Conservation (phyloP, 1,139 yeast genomes). For the Blastobotrys niveus region DNA sequence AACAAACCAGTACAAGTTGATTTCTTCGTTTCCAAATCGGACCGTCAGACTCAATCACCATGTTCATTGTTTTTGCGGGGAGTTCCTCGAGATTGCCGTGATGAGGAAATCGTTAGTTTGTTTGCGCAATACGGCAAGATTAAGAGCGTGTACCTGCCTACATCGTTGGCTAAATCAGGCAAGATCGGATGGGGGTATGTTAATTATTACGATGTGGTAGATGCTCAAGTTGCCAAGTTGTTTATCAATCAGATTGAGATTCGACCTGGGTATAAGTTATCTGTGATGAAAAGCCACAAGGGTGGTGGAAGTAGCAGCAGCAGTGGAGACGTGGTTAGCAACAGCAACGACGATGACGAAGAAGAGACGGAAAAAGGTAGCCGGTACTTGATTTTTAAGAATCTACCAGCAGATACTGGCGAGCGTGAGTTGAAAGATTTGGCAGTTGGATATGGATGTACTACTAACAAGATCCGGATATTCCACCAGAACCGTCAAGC, state of each 20-base stretch:
- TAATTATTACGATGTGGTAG: constrained; percentile 11
- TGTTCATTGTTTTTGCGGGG: constrained; percentile 78
- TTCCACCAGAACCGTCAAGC: constrained; percentile 6
- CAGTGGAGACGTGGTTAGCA: too few relatives aligned
- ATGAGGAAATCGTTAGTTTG: constrained; percentile 51
- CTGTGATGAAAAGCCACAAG: too few relatives aligned
- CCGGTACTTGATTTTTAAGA: background rate
- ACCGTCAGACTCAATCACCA: constrained; percentile 72
- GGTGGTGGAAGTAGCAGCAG: too few relatives aligned
- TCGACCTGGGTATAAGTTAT: too few relatives aligned
- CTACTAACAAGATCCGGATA: background rate
- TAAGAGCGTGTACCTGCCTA: constrained; percentile 46
- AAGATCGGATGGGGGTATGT: constrained; percentile 23
- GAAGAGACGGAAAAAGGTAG: background rate
- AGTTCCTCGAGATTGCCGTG: constrained; percentile 56
- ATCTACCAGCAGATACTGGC: background rate
- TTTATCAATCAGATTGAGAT: too few relatives aligned
- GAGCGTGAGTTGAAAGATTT: background rate
- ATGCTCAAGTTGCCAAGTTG: constrained; percentile 13
- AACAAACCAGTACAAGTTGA: constrained; percentile 84
- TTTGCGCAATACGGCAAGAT: constrained; percentile 57
- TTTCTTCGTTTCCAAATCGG: constrained; percentile 72
- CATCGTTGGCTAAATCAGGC: constrained; percentile 1
- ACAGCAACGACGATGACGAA: too few relatives aligned
- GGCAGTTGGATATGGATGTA: background rate